Percentiles rank a stretch among this genome's conserved stretches.
Conservation (phyloP, 2,329 filamentous ascomycete genomes). For the Triangularia setosa region DNA sequence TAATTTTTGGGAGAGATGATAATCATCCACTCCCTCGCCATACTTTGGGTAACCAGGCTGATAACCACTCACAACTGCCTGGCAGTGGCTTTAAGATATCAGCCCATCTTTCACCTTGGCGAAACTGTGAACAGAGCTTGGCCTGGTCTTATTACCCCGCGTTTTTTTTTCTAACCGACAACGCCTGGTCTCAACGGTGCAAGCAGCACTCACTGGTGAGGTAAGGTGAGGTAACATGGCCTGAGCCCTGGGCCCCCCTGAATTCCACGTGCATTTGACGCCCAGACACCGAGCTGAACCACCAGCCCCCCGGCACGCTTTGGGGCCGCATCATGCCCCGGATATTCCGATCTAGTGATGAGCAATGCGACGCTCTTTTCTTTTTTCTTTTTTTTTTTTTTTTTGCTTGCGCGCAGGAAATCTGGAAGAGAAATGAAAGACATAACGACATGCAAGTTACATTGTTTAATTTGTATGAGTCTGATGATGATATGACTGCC, state of each 20-base stretch:
- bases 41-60: too few relatives aligned
- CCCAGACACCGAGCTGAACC: not conserved
- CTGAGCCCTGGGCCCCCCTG: not conserved
- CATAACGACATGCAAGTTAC: too few relatives aligned
- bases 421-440: not conserved
- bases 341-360: not conserved
- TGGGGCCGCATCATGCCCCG: not conserved
- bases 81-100: not conserved
- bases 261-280: not conserved
- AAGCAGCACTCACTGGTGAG: too few relatives aligned
- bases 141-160: not conserved
- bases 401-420: not conserved
- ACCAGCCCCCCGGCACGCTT: not conserved
- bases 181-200: not conserved
- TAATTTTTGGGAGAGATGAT: not conserved
- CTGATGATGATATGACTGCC: too few relatives aligned
- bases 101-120: not conserved
- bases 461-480: too few relatives aligned
- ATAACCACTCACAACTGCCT: not conserved
- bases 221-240: not conserved
- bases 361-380: too few relatives aligned
- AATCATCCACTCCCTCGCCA: too few relatives aligned
- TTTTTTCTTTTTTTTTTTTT: too few relatives aligned
- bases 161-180: not conserved
- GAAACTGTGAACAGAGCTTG: not conserved